phyloP scores from a whole-genome alignment of 1,139 yeast species.

The Scheffersomyces quercinus region DNA sequence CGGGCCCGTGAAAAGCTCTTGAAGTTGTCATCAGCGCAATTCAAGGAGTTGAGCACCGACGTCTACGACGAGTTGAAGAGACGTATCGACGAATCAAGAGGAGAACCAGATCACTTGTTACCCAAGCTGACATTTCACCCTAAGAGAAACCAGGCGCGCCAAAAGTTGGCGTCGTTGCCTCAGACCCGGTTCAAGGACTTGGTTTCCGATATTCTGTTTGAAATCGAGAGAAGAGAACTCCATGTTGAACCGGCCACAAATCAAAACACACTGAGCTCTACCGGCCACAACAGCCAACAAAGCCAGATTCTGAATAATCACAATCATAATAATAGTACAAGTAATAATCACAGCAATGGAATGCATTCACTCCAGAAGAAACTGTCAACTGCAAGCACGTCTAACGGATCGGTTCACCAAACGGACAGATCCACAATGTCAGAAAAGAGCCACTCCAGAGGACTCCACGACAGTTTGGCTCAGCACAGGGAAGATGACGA shows the following conservation, averaged over 20 bases:
- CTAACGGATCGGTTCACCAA: background rate
- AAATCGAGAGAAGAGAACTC: constrained; percentile 76
- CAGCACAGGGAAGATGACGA: background rate
- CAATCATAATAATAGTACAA: constrained; percentile 3
- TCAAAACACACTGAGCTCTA: background rate
- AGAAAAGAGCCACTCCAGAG: background rate
- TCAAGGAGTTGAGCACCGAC: constrained; percentile 85
- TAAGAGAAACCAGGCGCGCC: constrained; percentile 93
- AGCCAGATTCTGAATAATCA: constrained; percentile 1
- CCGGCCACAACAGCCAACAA: constrained; percentile 1
- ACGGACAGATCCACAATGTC: constrained; percentile 1
- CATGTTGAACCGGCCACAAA: constrained; percentile 23
- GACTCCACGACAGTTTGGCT: background rate
- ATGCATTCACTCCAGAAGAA: background rate
- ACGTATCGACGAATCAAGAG: constrained; percentile 56
- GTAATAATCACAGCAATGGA: constrained; percentile 1
- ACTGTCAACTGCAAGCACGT: background rate
- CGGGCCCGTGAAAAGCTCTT: constrained; percentile 84
- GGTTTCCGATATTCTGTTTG: constrained; percentile 85
- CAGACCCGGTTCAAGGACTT: constrained; percentile 82
- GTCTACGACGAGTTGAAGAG: constrained; percentile 89
- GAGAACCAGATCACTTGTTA: constrained; percentile 62
- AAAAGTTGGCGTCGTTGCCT: constrained; percentile 84
- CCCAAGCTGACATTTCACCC: constrained; percentile 84
- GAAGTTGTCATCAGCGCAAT: constrained; percentile 80